phyloP scores from a whole-genome alignment of 257 asterid genomes.

The Handroanthus guayacan region DNA sequence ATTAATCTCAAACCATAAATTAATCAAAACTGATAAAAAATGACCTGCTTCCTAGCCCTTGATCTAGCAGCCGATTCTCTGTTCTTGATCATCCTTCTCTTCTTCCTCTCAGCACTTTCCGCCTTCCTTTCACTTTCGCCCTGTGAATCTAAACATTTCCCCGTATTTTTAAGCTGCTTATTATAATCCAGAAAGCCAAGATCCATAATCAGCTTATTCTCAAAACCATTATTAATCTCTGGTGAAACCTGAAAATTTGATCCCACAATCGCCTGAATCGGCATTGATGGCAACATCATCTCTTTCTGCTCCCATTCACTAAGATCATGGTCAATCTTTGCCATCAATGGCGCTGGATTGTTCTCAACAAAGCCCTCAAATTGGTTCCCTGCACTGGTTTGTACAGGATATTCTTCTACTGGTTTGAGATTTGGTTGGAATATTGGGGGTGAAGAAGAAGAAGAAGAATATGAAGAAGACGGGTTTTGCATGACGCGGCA shows the following conservation, averaged over 20 bases:
- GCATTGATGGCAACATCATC: constrained; percentile 14
- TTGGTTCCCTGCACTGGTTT: constrained; percentile 7
- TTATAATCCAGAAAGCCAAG: constrained; percentile 24
- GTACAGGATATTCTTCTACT: constrained; percentile 29
- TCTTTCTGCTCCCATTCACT: constrained; percentile 28
- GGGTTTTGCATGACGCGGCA: constrained; percentile 34
- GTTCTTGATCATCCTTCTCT: constrained; percentile 56
- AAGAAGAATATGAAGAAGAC: constrained; percentile 34
- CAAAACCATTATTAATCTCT: constrained; percentile 22
- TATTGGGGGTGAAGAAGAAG: constrained; percentile 33
- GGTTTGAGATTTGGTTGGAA: constrained; percentile 28
- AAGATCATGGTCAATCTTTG: constrained; percentile 25
- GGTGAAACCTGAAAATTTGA: not conserved
- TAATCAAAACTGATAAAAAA: not conserved
- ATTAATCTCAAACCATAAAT: not conserved
- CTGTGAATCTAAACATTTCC: constrained; percentile 28
- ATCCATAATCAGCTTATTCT: constrained; percentile 31
- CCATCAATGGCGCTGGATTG: constrained; percentile 8
- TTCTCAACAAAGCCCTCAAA: constrained; percentile 13
- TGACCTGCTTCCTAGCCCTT: constrained; percentile 57
- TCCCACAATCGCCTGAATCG: constrained; percentile 16
- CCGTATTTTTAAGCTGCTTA: constrained; percentile 17
- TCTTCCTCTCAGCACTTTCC: constrained; percentile 46
- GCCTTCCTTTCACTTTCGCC: constrained; percentile 34
- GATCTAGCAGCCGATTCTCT: constrained; percentile 65